Base-by-base conservation (phyloP, 192 early-diverging fungal genomes). In the Umbelopsis sp. region DNA sequence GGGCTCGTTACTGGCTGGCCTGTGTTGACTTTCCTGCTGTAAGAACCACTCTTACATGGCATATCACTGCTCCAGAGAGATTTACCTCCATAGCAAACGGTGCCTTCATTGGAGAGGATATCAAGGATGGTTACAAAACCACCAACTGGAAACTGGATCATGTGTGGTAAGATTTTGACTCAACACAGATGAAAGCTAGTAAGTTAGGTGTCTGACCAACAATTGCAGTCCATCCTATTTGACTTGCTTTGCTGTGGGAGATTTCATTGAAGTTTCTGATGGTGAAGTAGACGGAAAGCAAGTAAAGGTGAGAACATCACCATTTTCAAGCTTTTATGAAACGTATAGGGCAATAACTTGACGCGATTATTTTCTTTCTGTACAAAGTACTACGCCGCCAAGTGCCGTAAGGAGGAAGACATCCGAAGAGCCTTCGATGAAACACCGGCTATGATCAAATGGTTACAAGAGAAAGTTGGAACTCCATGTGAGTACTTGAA, bases 1-100 rank as follows among this genome's bases (percentile, higher is more conserved):
- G 83, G 4, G 80, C 80, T 7, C 76, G 85, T 12, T 85, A 86
- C 75, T 86, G 85, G 85, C 71, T 86, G 2, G 75, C 85, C 1
- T 76, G 71, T 48, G 81, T 86, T 10, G 85, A 86, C 53, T 80
- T 71, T 44, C 85, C 85, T 2, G 58, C 75, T 5, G 83, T 85
- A 9, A 61, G 85, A 16, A 85, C 85, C 16, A 69, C 76, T 15
- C 51, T 81, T 15, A 72, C 71, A 18, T 86, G 80, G 71, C 46
- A 27, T 61, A 71, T 86, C 18, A 86, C 84, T 27, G 81, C 82
- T 49, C 69, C 78, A 4, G 70, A 67, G 23, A 44, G 73, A 30
- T 75, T 76, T 41, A 75, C 64, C 13, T 79, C 83, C 13, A 37
- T 85, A 30, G 85, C 85, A 6, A 86, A 86, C 71, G 85, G 85